phyloP scores from a whole-genome alignment of 371 early-diverging fungal species.

The Zychaea mexicana region DNA sequence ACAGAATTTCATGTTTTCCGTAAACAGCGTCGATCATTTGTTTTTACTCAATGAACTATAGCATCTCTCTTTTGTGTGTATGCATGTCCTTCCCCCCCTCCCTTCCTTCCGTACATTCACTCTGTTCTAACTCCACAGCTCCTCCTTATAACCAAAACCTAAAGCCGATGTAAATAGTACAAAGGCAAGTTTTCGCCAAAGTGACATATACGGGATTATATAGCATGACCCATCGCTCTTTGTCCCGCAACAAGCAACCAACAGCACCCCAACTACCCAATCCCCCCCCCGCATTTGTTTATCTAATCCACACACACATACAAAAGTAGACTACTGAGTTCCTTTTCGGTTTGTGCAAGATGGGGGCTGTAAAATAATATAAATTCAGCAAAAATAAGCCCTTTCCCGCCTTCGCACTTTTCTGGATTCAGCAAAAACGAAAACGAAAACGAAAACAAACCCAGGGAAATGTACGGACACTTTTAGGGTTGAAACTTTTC shows the following conservation, averaged over 20 bases:
- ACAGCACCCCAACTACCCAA: too few species aligned
- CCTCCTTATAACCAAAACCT: background rate
- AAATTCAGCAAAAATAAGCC: background rate
- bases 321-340: background rate
- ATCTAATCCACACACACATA: too few species aligned
- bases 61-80: too few species aligned
- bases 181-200: too few species aligned
- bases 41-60: background rate
- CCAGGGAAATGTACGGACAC: background rate
- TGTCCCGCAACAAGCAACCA: too few species aligned
- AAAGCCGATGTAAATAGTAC: too few species aligned
- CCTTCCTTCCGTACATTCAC: too few species aligned
- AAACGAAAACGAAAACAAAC: background rate
- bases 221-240: too few species aligned
- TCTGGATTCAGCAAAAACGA: background rate
- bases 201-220: too few species aligned
- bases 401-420: background rate
- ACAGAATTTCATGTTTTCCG: slow-evolving; percentile 1
- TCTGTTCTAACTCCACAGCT: too few species aligned
- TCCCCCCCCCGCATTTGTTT: too few species aligned
- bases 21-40: background rate
- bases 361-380: background rate
- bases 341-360: background rate
- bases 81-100: too few species aligned
- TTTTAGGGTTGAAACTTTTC: background rate